Evolutionary conservation across 2,329 filamentous ascomycete genomes (phyloP), one percentile per base, ranked within the genome.

Genomic region (Fusarium sp.): DNA sequence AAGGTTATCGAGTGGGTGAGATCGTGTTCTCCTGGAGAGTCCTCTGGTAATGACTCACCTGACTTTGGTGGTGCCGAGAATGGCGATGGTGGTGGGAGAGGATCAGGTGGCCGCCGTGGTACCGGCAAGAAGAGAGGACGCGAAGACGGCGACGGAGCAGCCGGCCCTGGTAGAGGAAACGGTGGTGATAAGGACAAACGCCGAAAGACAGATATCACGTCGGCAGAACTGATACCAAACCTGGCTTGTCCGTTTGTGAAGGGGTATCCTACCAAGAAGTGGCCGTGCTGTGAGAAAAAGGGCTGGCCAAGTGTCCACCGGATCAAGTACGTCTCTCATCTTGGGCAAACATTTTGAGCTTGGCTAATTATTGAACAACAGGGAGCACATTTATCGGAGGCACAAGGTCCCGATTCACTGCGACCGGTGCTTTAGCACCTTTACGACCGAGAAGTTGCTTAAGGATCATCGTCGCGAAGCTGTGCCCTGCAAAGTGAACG

Each of bases 171-270:
- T 1, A 59, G 62, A 36, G 70, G 64, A 5, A 66, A 73, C 33
- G 67, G 67, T 1, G 70, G 66, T 16, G 71, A 73, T 11, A 64
- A 66, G 9, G 71, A 67, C 6, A 74, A 74, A 35, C 70, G 71
- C 4, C 71, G 64, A 6, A 74, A 64, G 44, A 73, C 51, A 14
- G 33, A 38, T 9, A 35, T 14, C 6, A 12, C 40, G 11, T 20
- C 29, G 9, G 10, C 22, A 1, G 24, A 49, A 20, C 20, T 59
- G 24, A 8, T n/a, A 6, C 27, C 35, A 2, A 67, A 49, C 12
- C 49, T 74, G 2, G 70, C 71, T 9, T 74, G 71, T 27, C 71
- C 71, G 0, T 74, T 74, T 10, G 35, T 44, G 2, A 74, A 74
- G 31, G 46, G 53, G 14, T 62, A 74, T n/a, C 70, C 67, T 0